Evolutionary conservation across 2,329 filamentous ascomycete species (phyloP).

Genomic region (Verticillium klebahnii): DNA sequence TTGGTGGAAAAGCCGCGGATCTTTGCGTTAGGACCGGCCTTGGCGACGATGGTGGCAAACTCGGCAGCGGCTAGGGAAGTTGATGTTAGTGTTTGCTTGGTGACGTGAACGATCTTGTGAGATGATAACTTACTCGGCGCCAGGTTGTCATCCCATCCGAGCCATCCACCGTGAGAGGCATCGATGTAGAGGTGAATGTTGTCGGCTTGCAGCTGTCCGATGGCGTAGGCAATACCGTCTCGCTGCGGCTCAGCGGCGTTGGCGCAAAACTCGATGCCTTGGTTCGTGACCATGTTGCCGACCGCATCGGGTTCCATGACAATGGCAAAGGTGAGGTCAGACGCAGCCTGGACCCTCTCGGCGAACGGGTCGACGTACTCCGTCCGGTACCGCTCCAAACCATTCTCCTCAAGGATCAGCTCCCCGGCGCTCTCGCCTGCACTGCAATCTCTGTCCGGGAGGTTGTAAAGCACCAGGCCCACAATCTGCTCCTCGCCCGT

Average conservation of each 20-base stretch:
- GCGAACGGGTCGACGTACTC: conserved; percentile 34
- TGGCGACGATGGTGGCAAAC: conserved; percentile 31
- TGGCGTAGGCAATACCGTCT: conserved; percentile 36
- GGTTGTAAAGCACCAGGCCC: conserved; percentile 38
- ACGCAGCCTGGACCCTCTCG: conserved; percentile 28
- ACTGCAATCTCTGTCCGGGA: conserved; percentile 41
- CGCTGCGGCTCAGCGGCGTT: conserved; percentile 31
- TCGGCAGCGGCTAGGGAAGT: conserved; percentile 27
- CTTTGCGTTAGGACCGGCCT: conserved; percentile 22
- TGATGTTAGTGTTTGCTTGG: conserved; percentile 4
- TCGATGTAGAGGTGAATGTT: conserved; percentile 36
- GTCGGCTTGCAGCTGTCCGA: conserved; percentile 29
- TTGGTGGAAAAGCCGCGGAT: conserved; percentile 39
- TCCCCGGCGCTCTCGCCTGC: conserved; percentile 37
- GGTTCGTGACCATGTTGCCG: conserved; percentile 37
- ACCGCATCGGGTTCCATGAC: conserved; percentile 40
- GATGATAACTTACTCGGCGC: conserved; percentile 23
- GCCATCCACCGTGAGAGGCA: conserved; percentile 37
- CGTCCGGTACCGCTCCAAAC: conserved; percentile 33
- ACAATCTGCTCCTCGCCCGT: conserved; percentile 33
- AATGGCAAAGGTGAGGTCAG: conserved; percentile 35
- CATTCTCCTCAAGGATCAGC: conserved; percentile 27
- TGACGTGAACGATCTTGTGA: background rate
- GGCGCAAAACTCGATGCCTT: conserved; percentile 28
- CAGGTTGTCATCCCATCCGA: conserved; percentile 35